These are phyloP conservation scores for Ceratobasidium papillatum DNA, from an alignment of 1,284 basidiomycete genomes.

Conservation along the genomic window DNA sequence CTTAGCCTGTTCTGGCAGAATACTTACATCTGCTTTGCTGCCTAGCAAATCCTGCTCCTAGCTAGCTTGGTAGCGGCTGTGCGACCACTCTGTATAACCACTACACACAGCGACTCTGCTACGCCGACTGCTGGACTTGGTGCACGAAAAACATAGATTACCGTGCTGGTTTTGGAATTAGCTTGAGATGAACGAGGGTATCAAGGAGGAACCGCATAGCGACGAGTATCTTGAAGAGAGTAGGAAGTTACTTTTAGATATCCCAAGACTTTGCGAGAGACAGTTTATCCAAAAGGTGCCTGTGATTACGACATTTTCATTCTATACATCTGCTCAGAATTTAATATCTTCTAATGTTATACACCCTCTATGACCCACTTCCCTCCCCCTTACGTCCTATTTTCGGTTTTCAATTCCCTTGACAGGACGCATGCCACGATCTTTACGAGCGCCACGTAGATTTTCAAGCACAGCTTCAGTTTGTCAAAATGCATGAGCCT, in stretches of 20 bases:
- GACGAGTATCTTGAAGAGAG: slow-evolving; percentile 34
- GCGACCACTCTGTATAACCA: too few relatives aligned
- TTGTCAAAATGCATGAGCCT: slow-evolving; percentile 35
- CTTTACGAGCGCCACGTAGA: slow-evolving; percentile 39
- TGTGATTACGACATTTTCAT: neutral
- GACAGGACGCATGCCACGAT: slow-evolving; percentile 34
- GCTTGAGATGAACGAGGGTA: slow-evolving; percentile 29
- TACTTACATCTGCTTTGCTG: too few relatives aligned
- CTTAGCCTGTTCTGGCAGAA: too few relatives aligned
- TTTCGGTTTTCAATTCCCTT: neutral
- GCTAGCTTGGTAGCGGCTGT: too few relatives aligned
- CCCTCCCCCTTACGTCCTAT: neutral
- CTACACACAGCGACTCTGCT: too few relatives aligned
- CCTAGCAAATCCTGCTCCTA: too few relatives aligned
- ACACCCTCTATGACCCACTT: too few relatives aligned
- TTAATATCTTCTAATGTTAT: neutral
- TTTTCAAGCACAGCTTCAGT: slow-evolving; percentile 35
- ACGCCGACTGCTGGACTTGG: too few relatives aligned
- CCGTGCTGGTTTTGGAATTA: too few relatives aligned
- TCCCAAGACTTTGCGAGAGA: slow-evolving; percentile 30
- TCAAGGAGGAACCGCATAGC: slow-evolving; percentile 26
- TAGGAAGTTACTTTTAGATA: slow-evolving; percentile 23
- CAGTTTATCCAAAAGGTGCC: slow-evolving; percentile 38
- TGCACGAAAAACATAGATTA: too few relatives aligned
- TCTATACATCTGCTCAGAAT: neutral